Percentiles rank a stretch among this genome's conserved stretches.
Evolutionary conservation across 768 basidiomycete genomes (phyloP).

Genomic region (Auricularia auricula-judae): DNA sequence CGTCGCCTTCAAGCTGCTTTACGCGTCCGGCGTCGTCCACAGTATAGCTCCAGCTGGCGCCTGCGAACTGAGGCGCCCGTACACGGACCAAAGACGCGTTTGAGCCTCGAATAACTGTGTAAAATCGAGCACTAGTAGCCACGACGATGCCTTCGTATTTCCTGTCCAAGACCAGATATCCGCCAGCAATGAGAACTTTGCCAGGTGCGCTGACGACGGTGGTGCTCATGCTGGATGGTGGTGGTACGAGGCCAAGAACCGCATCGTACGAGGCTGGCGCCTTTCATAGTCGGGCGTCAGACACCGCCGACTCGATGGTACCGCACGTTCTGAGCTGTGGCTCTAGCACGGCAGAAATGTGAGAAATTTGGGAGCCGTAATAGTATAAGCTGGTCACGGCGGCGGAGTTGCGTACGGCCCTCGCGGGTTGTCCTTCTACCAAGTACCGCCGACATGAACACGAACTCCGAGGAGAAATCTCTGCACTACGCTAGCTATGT

Average conservation of each 20-base stretch:
- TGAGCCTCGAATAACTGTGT: slow-evolving; percentile 50
- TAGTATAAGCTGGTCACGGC: too few relatives aligned
- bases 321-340: too few relatives aligned
- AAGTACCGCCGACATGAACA: too few relatives aligned
- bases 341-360: too few relatives aligned
- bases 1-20: not conserved
- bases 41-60: slow-evolving; percentile 65
- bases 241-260: not conserved
- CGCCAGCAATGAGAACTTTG: slow-evolving; percentile 91
- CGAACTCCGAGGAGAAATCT: too few relatives aligned
- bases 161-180: slow-evolving; percentile 92
- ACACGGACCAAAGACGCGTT: slow-evolving; percentile 46
- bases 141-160: slow-evolving; percentile 78
- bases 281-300: not conserved
- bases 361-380: too few relatives aligned
- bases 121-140: slow-evolving; percentile 90
- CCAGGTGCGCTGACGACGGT: slow-evolving; percentile 86
- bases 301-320: too few relatives aligned
- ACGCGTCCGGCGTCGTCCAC: slow-evolving; percentile 22
- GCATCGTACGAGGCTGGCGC: not conserved
- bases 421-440: too few relatives aligned
- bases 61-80: slow-evolving; percentile 83
- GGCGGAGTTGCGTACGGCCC: too few relatives aligned
- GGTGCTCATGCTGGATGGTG: slow-evolving; percentile 13
- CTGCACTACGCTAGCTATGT: too few relatives aligned